Conservation (phyloP, 306 rosid species). For the Cucurbita moschata region DNA sequence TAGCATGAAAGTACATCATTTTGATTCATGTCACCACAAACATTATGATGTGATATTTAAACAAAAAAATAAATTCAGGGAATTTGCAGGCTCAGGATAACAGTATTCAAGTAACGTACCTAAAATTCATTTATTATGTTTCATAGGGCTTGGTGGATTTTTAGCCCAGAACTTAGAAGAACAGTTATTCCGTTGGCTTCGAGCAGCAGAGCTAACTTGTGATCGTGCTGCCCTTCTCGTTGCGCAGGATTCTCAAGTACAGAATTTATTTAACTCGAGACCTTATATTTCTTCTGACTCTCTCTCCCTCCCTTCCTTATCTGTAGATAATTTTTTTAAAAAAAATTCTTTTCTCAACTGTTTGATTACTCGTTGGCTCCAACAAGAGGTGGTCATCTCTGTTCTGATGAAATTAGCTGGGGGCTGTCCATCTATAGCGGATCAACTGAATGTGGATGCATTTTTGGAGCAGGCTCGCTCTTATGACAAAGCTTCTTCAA, state of each 20-base stretch:
- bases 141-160: slow-evolving; percentile 72
- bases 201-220: slow-evolving; percentile 97
- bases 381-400: slow-evolving; percentile 93
- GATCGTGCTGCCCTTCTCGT: slow-evolving; percentile 99
- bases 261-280: not conserved
- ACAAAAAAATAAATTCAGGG: not conserved
- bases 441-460: slow-evolving; percentile 88
- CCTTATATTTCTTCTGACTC: not conserved
- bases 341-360: slow-evolving; percentile 6
- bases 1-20: not conserved
- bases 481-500: slow-evolving; percentile 89
- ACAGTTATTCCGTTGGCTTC: slow-evolving; percentile 88
- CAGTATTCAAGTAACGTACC: not conserved
- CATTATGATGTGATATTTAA: not conserved
- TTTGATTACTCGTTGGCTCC: slow-evolving; percentile 25
- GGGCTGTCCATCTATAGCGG: slow-evolving; percentile 91
- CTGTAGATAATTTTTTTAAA: not conserved
- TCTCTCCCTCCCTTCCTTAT: not conserved
- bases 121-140: not conserved
- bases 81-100: not conserved
- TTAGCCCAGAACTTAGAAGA: slow-evolving; percentile 90
- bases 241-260: slow-evolving; percentile 92
- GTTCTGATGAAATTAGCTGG: slow-evolving; percentile 98
- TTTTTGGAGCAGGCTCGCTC: slow-evolving; percentile 97
- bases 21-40: not conserved